Evolutionary conservation across 257 asterid genomes (phyloP).

Genomic region (Solanum microdontum): DNA sequence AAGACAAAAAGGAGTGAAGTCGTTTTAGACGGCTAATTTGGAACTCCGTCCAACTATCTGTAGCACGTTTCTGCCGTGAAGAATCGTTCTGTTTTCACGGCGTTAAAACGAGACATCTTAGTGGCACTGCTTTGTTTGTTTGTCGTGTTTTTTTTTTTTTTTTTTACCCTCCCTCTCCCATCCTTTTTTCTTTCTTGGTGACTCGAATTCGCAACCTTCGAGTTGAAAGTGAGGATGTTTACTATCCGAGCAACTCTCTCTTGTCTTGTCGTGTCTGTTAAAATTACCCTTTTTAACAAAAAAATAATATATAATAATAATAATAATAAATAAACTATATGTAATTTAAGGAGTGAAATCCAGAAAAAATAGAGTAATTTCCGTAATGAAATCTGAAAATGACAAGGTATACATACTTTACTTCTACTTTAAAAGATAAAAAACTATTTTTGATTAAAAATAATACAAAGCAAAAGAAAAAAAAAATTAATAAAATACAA

Average conservation of each 20-base stretch:
- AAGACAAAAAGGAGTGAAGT: slow-evolving; percentile 12
- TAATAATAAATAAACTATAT: too few relatives aligned
- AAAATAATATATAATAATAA: too few relatives aligned
- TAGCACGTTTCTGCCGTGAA: neutral
- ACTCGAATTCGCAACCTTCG: too few relatives aligned
- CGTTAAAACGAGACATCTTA: slow-evolving; percentile 15
- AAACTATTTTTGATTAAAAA: too few relatives aligned
- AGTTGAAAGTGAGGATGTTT: accelerated
- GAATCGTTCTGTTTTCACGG: slow-evolving; percentile 20
- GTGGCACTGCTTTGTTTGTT: neutral
- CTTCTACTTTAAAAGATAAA: too few relatives aligned
- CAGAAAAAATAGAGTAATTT: too few relatives aligned
- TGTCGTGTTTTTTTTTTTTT: neutral
- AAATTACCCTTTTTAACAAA: neutral
- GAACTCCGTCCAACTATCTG: slow-evolving; percentile 25
- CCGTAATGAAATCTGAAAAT: too few relatives aligned
- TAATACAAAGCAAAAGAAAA: neutral
- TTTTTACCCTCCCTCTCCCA: too few relatives aligned
- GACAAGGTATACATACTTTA: too few relatives aligned
- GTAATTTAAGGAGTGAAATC: too few relatives aligned
- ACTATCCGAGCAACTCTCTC: too few relatives aligned
- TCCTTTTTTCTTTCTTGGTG: accelerated
- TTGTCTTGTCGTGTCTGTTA: neutral
- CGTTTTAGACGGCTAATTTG: slow-evolving; percentile 18
- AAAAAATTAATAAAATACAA: neutral